Evolutionary conservation across 2,329 filamentous ascomycete species (phyloP), one percentile per base, ranked within the genome.

Genomic region (Ceratocystis diversiconidia): DNA sequence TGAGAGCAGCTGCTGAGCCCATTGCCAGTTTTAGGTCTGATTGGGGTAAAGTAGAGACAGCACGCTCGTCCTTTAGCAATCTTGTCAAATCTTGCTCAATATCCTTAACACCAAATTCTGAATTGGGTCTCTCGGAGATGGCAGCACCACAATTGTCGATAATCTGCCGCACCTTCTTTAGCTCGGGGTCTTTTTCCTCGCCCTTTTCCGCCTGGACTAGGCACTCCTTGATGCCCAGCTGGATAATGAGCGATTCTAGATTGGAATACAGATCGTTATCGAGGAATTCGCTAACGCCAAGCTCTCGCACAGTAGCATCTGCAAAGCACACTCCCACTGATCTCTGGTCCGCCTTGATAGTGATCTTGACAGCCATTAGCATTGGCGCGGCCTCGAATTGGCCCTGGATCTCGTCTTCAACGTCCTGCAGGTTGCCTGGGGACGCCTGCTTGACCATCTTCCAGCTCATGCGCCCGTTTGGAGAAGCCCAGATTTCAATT

Each of bases 241-340:
- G 95, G 70, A 99, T 99, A 63, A 99, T 83, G 19, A 99, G 81
- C 2, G 92, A 91, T 76, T 99, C 94, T 70, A 99, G 95, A 74
- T 99, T 99, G 63, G 92, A 97, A 77, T 95, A 99, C 8, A 96
- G 80, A 73, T 99, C 94, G 72, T 97, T 99, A 79, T 99, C 94
- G n/a, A 96, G 83, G 70, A 99, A 99, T 73, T 99, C 95, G 79
- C 90, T 96, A 64, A 99, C 91, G 7, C 94, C 94, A 1, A 99
- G 82, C 77, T 99, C 94, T 63, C 94, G 83, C 30, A 97, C 92
- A 70, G 90, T 96, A 0, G 95, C 94, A 78, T 99, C 94, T 6
- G 94, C 95, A 73, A 99, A 99, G 76, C 94, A 97, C 4, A 99
- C 92, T 7, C 94, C 94, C 0, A 99, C 88, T 69, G 83, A 89